Evolutionary conservation across 495 filamentous ascomycete species (phyloP), one percentile per base, ranked within the genome.

Genomic region (Aspergillus sparsus): DNA sequence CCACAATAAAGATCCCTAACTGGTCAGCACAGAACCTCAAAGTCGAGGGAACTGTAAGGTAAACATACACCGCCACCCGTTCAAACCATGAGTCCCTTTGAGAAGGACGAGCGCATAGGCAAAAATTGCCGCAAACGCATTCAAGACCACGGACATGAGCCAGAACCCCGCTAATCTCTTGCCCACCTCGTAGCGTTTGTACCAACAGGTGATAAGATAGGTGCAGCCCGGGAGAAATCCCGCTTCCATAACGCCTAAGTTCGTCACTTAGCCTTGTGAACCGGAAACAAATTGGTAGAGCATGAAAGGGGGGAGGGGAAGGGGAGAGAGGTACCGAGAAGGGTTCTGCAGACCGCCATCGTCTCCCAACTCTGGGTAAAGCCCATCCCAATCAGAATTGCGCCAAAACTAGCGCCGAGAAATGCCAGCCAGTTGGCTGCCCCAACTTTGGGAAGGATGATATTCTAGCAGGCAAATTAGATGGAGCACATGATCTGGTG

Each of bases 151-250:
- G 13, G 55, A 63, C 55, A 59, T 59, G 21, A 59, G 34, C 61
- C 61, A 63, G 51, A 63, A 63, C 0, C 34, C 44, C 9, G 61
- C 61, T 2, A 63, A 51, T 33, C 61, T 53, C 13, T 63, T 63
- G 3, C 61, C 61, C 9, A 63, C 61, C 41, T 63, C 61, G 44
- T 50, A 63, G 27, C 61, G 61, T n/a, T 36, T 58, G 42, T 63
- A 63, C 61, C 61, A 63, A 34, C 61, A 63, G n/a, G 61, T 63
- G 12, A 63, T 63, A 12, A 63, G 21, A 36, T 63, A 63, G 12
- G 61, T 58, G 18, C 61, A 63, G 3, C 61, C 61, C 34, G 61
- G 61, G 10, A 63, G 49, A 21, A 63, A 63, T 0, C 61, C 61
- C 27, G 61, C 61, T 34, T 63, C 61, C 61, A 58, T 58, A 2